Evolutionary conservation across 1,284 basidiomycete species (phyloP), one percentile per base, ranked within the genome.

Genomic region (Paramarasmius palmivorus): DNA sequence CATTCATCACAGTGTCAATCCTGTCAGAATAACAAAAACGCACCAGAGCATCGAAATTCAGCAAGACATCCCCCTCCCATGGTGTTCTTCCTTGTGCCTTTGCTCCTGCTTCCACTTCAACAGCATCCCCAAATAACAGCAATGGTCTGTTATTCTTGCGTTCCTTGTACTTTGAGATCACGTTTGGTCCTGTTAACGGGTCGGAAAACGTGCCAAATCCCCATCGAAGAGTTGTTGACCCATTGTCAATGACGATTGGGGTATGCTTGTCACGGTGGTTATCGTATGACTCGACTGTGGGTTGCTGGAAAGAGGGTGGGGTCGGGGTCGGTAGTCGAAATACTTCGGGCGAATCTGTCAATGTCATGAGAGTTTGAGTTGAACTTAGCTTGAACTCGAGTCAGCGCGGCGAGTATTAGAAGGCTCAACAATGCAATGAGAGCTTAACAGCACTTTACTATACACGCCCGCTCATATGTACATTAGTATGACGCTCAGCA

Each of bases 211-310:
- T 79, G 6, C 79, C 75, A 70, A 93, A 99, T n/a, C 95, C 96
- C 63, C 93, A 98, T 40, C 95, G 86, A 53, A 98, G 76, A 53
- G 79, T 86, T 35, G 88, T 91, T 4, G 93, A 86, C 54, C 95
- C 96, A 68, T 97, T 95, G 79, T 98, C 95, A 61, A 98, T 94
- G 64, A 96, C 82, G 59, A 98, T 84, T 0, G 92, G 88, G 0
- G 78, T 82, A 26, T 68, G 64, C 22, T 72, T 68, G 12, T 63
- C 70, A 32, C 80, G 78, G 63, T 77, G 73, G 14, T 55, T 42
- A 44, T 73, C 67, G 52, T 83, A 82, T 4, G 73, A 65, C 50
- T 73, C 69, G 32, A 34, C 47, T 34, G 68, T 60, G 3, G 61
- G 57, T 0, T 67, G 63, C 7, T 71, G 72, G 5, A 71, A 46